Base-by-base conservation (phyloP, 225 moss, liverwort and hornwort genomes). In the Marchantia paleacea region DNA sequence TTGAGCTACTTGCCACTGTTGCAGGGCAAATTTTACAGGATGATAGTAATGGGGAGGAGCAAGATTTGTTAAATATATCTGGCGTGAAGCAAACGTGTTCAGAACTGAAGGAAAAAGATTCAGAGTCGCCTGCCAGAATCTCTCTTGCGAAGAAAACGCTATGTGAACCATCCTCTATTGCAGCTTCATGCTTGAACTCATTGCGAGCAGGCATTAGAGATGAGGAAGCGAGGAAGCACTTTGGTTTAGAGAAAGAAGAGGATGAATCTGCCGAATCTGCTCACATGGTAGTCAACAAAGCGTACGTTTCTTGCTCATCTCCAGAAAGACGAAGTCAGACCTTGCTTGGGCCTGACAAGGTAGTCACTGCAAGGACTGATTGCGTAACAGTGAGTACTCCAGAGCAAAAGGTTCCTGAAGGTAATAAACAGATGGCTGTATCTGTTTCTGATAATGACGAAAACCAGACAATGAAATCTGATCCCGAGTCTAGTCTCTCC, bases 401-500 rank as follows among this genome's bases (percentile, higher is more conserved):
- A 52, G 77, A 58, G 58, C 84, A 80, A 72, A 77, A 52, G 55
- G 24, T 54, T 75, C 76, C 80, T 80, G 84, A 82, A 47, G 19
- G 73, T 54, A 82, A 81, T 29, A 85, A 83, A 55, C 85, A 88
- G 87, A 85, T 88, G 83, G 73, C 84, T 28, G 77, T 80, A 75
- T 88, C 87, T 83, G 85, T 85, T 88, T 85, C 85, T 78, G 87
- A 88, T 79, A 88, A 88, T 88, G 87, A 88, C 85, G 85, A 88
- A 83, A 88, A 85, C 78, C 85, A 83, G 76, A 82, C 68, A 7
- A 79, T 84, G 20, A 87, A 84, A 47, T 84, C 84, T 64, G 87
- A 88, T 72, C 85, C 85, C 14, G 85, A 88, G 77, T 88, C 85
- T 62, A 85, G 87, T 75, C 82, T 83, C 48, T 83, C 85, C 70